Evolutionary conservation across 179 eudicot species (phyloP).

Genomic region (Vitellaria paradoxa): DNA sequence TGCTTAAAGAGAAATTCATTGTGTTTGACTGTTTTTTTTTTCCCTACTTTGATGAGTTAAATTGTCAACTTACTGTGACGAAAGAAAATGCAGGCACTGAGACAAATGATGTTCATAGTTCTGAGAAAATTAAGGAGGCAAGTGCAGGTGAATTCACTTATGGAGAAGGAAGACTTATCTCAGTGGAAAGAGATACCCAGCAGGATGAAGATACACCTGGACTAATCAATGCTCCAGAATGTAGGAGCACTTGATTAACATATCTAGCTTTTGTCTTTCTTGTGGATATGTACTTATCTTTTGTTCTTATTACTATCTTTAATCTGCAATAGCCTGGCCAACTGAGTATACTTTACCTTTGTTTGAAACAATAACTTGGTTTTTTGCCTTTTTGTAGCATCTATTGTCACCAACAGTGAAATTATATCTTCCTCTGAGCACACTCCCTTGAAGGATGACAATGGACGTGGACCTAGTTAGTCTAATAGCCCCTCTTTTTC

Average conservation of each 20-base stretch:
- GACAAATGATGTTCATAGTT: not conserved
- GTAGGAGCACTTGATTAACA: not conserved
- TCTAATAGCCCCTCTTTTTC: not conserved
- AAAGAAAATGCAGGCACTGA: not conserved
- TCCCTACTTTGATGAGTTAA: not conserved
- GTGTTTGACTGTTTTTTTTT: not conserved
- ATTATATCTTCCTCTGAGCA: not conserved
- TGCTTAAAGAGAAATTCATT: not conserved
- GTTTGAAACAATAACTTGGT: not conserved
- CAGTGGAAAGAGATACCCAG: not conserved
- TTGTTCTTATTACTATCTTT: too few species aligned
- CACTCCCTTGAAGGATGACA: conserved; percentile 8
- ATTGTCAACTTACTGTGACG: not conserved
- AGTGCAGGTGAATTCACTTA: not conserved
- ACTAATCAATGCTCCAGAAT: not conserved
- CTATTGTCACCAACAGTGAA: not conserved
- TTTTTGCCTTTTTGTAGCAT: not conserved
- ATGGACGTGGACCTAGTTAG: not conserved
- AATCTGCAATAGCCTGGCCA: too few species aligned
- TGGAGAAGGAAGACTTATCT: not conserved
- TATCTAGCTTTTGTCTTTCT: not conserved
- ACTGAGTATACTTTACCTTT: too few species aligned
- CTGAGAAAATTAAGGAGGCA: conserved; percentile 3
- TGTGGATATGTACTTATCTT: too few species aligned
- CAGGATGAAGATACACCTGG: not conserved